Percentiles rank a stretch among this genome's conserved stretches.
phyloP scores from a whole-genome alignment of 169 alveolate genomes.

The Plasmodium ovale region DNA sequence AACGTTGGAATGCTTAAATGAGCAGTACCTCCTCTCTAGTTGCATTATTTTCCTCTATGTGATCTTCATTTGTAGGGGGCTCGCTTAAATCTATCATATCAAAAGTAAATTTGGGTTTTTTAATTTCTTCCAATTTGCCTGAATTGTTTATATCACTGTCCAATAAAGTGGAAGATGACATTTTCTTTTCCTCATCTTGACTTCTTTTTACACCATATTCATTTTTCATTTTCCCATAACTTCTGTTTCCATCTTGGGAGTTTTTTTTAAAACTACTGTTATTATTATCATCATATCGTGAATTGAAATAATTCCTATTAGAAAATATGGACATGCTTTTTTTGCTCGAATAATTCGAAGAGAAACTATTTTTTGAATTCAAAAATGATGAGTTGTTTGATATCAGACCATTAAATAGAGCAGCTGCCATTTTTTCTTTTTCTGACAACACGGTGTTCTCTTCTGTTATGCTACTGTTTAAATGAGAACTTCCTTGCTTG shows the following conservation, averaged over 20 bases:
- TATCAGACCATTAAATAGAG: conserved; percentile 74
- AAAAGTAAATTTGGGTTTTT: conserved; percentile 2
- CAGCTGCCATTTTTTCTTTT: conserved; percentile 79
- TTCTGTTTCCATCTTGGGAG: background rate
- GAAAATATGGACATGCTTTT: conserved; percentile 23
- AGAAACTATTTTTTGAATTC: conserved; percentile 36
- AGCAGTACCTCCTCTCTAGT: conserved; percentile 47
- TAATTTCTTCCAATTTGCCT: conserved; percentile 5
- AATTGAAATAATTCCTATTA: conserved; percentile 49
- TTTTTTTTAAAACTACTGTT: conserved; percentile 1
- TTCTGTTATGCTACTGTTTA: background rate
- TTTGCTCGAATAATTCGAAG: conserved; percentile 35
- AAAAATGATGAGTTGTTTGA: conserved; percentile 27
- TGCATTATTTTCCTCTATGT: conserved; percentile 4
- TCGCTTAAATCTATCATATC: conserved; percentile 64
- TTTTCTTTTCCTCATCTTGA: conserved; percentile 6
- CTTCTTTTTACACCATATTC: background rate
- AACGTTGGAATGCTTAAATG: background rate
- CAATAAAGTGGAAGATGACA: background rate
- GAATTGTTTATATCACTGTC: conserved; percentile 12
- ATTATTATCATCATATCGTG: conserved; percentile 6
- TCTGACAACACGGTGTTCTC: conserved; percentile 35
- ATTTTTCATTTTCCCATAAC: background rate
- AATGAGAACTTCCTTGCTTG: background rate
- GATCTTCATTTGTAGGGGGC: background rate